Percentiles rank a stretch among this genome's conserved stretches.
Conservation (phyloP, 306 rosid species). For the Trifolium dubium region DNA sequence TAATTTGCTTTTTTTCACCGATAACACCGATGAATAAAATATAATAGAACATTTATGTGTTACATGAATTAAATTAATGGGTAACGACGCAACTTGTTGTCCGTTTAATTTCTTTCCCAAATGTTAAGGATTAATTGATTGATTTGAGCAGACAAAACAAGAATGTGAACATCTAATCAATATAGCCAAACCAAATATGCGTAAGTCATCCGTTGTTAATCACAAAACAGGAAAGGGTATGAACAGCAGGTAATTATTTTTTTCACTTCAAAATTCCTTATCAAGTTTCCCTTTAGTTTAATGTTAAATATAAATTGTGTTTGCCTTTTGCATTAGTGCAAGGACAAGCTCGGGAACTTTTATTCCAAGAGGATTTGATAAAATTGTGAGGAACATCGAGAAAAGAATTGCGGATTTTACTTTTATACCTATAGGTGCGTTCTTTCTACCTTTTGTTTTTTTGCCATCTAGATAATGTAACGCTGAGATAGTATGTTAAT, state of each 20-base stretch:
- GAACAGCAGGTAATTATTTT: conserved; percentile 75
- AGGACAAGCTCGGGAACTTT: conserved; percentile 94
- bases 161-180: conserved; percentile 85
- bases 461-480: neutral
- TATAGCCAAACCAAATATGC: conserved; percentile 78
- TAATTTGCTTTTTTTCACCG: no score
- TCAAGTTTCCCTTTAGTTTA: no score
- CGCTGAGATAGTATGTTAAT: no score
- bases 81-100: neutral
- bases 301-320: no score
- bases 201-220: conserved; percentile 74
- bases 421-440: conserved; percentile 80
- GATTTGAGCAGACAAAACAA: conserved; percentile 67
- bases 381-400: conserved; percentile 72
- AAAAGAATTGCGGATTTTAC: conserved; percentile 82
- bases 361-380: conserved; percentile 76
- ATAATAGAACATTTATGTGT: no score
- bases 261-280: neutral
- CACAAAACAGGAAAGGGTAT: conserved; percentile 77
- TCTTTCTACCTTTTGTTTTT: conserved; percentile 37
- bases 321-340: conserved; percentile 51
- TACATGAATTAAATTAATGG: no score
- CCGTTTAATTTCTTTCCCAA: no score
- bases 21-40: no score
- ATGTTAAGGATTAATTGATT: conserved; percentile 39